A percentile compares a stretch with the other conserved stretches of the same genome.
Evolutionary conservation across 805 yeast species (phyloP).

Genomic region (Kuraishia floccosa): DNA sequence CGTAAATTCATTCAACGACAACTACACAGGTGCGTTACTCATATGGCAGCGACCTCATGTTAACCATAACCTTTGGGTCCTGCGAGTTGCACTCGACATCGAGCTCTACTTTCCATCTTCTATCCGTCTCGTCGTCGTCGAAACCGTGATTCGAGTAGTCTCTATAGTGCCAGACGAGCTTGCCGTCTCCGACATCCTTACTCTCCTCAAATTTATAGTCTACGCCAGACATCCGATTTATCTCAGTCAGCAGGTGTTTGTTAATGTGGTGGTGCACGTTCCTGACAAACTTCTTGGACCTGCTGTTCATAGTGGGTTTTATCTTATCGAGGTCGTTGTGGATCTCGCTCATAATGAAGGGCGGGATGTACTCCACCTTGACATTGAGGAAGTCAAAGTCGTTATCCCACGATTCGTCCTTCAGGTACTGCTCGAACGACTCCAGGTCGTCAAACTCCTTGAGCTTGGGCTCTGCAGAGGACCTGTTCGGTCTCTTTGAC

Average conservation of each 20-base stretch:
- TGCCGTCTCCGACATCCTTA: constrained; percentile 32
- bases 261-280: constrained; percentile 63
- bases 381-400: constrained; percentile 64
- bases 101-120: constrained; percentile 53
- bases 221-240: constrained; percentile 44
- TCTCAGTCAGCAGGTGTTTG: constrained; percentile 52
- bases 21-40: too few species aligned
- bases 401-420: constrained; percentile 69
- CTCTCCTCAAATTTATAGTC: constrained; percentile 23
- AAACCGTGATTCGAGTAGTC: constrained; percentile 47
- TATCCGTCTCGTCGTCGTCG: constrained; percentile 23
- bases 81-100: constrained; percentile 55
- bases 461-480: constrained; percentile 7
- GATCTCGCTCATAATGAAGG: constrained; percentile 52
- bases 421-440: constrained; percentile 47
- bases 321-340: constrained; percentile 59
- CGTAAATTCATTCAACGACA: too few species aligned
- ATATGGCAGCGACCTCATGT: constrained; percentile 41
- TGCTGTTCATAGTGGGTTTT: constrained; percentile 58
- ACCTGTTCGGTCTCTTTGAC: not conserved
- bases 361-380: constrained; percentile 58
- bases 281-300: constrained; percentile 56
- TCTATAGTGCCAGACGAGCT: constrained; percentile 46
- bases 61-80: constrained; percentile 54
- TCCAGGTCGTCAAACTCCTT: constrained; percentile 43